Conservation (phyloP, 192 early-diverging fungal genomes). For the Borealophlyctis nickersoniae region DNA sequence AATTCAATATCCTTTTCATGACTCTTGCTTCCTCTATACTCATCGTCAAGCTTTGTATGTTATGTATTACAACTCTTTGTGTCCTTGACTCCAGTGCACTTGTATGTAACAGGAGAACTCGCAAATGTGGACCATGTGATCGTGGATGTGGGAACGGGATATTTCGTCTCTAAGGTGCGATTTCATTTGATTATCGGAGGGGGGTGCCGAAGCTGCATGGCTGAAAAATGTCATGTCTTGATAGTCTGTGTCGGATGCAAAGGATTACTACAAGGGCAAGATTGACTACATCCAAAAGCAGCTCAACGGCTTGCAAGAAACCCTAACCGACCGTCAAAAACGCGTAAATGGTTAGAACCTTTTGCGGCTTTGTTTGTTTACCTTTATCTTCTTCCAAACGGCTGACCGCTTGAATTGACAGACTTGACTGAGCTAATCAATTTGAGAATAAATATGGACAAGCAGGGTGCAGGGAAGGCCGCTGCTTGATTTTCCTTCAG, state of each 20-base stretch:
- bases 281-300: conserved; percentile 79
- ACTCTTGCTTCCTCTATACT: conserved; percentile 8
- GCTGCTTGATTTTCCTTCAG: too few species aligned
- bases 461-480: too few species aligned
- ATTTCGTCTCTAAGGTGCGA: conserved; percentile 87
- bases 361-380: too few species aligned
- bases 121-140: conserved; percentile 78
- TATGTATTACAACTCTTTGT: neutral
- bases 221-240: neutral
- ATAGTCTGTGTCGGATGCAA: conserved; percentile 73
- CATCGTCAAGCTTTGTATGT: conserved; percentile 1
- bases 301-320: conserved; percentile 76
- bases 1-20: conserved; percentile 42
- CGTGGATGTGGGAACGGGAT: conserved; percentile 95
- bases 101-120: conserved; percentile 92
- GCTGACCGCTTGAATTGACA: too few species aligned
- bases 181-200: neutral
- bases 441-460: too few species aligned
- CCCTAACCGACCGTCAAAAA: conserved; percentile 71
- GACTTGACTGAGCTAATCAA: too few species aligned
- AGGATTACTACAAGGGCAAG: conserved; percentile 79
- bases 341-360: too few species aligned
- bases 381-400: too few species aligned
- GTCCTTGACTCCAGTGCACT: conserved; percentile 28
- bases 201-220: conserved; percentile 7